Conservation (phyloP, 441 rosid genomes). For the Breynia disticha region DNA sequence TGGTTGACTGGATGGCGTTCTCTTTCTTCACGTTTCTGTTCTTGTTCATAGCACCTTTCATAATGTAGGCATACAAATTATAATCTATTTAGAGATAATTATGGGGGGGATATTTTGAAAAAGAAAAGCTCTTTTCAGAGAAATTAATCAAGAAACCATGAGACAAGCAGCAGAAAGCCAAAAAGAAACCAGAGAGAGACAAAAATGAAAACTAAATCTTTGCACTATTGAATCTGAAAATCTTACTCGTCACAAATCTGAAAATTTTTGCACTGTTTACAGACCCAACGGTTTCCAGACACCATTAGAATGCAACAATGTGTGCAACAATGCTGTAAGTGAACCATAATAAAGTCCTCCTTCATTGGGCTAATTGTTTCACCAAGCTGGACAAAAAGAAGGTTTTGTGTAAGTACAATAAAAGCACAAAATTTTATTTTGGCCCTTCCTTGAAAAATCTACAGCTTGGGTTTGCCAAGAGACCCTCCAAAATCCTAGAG, state of each 20-base stretch:
- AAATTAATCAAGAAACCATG: no score
- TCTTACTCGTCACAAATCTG: constrained; percentile 93
- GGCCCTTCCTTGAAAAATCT: no score
- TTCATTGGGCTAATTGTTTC: constrained; percentile 98
- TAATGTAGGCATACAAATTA: constrained; percentile 5
- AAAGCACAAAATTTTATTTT: no score
- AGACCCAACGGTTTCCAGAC: constrained; percentile 85
- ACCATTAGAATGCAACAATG: constrained; percentile 93
- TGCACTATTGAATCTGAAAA: no score
- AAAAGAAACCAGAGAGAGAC: no score
- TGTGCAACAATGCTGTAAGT: constrained; percentile 80
- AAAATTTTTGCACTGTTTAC: constrained; percentile 90
- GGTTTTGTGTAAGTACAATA: no score
- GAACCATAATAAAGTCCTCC: constrained; percentile 99
- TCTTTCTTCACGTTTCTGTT: constrained; percentile 87
- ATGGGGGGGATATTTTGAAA: constrained; percentile 3
- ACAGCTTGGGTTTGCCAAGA: no score
- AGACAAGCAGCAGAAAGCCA: no score
- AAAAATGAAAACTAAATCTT: no score
- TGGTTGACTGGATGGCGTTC: constrained; percentile 84
- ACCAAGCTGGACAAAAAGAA: constrained; percentile 61
- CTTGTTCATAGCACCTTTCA: constrained; percentile 77
- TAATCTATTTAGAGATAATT: constrained; percentile 15
- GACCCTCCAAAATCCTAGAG: no score
- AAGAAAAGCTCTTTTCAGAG: not conserved